A percentile compares a stretch with the other conserved stretches of the same genome.
These are phyloP conservation scores for Oryza glaberrima DNA, from an alignment of 176 grass and related monocot genomes.

Conservation along the genomic window DNA sequence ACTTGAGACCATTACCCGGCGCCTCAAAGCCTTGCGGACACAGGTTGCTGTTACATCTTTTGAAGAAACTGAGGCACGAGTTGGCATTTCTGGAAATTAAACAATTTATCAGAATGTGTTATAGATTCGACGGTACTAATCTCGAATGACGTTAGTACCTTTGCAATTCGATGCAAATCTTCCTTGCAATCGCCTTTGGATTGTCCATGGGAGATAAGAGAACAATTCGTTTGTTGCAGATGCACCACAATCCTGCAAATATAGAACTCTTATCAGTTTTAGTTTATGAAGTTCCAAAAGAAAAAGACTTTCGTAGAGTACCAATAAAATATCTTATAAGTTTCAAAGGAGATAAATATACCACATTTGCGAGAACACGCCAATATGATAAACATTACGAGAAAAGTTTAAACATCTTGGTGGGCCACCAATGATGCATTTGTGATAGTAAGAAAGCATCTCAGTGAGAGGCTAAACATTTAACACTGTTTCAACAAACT, in stretches of 20 bases:
- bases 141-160: slow-evolving; percentile 31
- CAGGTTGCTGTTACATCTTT: slow-evolving; percentile 69
- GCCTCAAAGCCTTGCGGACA: slow-evolving; percentile 57
- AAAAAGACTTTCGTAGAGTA: neutral
- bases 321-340: neutral
- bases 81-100: slow-evolving; percentile 46
- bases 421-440: neutral
- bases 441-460: neutral
- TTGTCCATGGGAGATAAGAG: slow-evolving; percentile 72
- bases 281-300: neutral
- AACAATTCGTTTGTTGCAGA: slow-evolving; percentile 62
- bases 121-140: neutral
- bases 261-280: neutral
- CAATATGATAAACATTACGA: neutral
- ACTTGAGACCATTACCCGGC: slow-evolving; percentile 67
- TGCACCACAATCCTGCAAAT: slow-evolving; percentile 65
- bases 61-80: slow-evolving; percentile 42
- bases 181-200: slow-evolving; percentile 49
- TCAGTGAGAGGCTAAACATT: neutral
- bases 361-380: neutral
- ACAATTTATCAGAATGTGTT: neutral
- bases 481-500: neutral
- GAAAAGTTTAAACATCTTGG: neutral
- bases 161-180: slow-evolving; percentile 12
- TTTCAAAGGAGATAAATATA: neutral